Percentiles rank a stretch among this genome's conserved stretches.
These are phyloP conservation scores for Mycena sp. DNA, from an alignment of 1,284 basidiomycete species.

Conservation along the genomic window DNA sequence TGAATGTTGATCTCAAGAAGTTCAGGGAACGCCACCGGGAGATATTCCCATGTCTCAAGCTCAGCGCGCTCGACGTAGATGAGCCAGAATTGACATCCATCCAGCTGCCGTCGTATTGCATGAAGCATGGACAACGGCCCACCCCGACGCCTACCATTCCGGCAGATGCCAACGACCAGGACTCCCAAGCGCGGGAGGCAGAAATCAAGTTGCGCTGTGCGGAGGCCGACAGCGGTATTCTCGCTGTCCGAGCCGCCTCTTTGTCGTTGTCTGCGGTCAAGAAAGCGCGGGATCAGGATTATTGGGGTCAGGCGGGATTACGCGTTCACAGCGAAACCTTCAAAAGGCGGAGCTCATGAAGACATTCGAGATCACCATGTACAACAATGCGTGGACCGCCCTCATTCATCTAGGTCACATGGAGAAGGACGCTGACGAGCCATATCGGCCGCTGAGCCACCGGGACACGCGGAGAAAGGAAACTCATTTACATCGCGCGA, in stretches of 20 bases:
- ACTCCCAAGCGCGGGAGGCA: not conserved
- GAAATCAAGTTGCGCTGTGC: no score
- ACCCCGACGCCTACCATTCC: no score
- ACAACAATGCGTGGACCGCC: not conserved
- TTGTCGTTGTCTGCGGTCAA: no score
- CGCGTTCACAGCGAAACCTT: no score
- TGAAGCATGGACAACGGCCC: not conserved
- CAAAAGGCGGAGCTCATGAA: no score
- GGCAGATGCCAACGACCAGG: not conserved
- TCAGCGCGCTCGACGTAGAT: no score
- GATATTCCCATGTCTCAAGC: no score
- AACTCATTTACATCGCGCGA: constrained; percentile 22
- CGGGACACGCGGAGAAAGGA: no score
- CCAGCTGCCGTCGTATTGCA: constrained; percentile 18
- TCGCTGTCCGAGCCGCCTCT: no score
- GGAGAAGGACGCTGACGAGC: not conserved
- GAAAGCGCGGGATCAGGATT: no score
- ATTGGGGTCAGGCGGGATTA: no score
- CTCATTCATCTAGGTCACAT: constrained; percentile 14
- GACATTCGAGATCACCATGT: constrained; percentile 12
- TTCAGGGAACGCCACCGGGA: constrained; percentile 4
- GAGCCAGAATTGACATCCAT: constrained; percentile 18
- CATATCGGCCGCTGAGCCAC: constrained; percentile 11
- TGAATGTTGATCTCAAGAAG: not conserved
- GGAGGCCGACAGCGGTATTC: no score